Percentiles rank a stretch among this genome's conserved stretches.
These are phyloP conservation scores for Sarcocystis neurona DNA, from an alignment of 169 alveolate species.

Conservation along the genomic window DNA sequence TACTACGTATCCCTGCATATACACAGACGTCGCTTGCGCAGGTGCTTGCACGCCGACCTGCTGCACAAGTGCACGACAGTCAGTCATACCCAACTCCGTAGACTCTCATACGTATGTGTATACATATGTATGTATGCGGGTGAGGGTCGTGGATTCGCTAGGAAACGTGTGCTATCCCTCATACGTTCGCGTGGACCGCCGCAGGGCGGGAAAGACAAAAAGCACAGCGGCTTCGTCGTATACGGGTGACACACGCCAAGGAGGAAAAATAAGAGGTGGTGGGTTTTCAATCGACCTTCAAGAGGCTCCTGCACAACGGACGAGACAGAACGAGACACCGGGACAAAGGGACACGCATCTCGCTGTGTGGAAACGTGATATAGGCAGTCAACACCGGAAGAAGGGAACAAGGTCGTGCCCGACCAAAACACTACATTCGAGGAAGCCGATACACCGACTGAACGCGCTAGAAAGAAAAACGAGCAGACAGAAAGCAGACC, in stretches of 20 bases:
- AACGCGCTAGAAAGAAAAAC: not conserved
- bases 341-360: not conserved
- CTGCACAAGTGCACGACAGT: not conserved
- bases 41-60: no score
- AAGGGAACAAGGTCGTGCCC: no score
- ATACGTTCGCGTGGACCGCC: not conserved
- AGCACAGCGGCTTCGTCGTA: not conserved
- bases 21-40: no score
- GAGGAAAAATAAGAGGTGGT: not conserved
- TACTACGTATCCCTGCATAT: no score
- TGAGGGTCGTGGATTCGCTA: not conserved
- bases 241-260: not conserved
- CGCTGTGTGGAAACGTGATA: no score
- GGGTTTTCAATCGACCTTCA: not conserved
- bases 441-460: no score
- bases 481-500: not conserved
- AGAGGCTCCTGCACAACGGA: not conserved
- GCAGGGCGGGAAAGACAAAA: not conserved
- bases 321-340: conserved; percentile 3
- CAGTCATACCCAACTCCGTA: not conserved
- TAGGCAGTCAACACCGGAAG: no score
- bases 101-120: not conserved
- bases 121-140: conserved; percentile 12
- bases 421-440: no score
- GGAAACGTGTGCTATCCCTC: no score